phyloP scores from a whole-genome alignment of 306 rosid species.

The Prunus mume region DNA sequence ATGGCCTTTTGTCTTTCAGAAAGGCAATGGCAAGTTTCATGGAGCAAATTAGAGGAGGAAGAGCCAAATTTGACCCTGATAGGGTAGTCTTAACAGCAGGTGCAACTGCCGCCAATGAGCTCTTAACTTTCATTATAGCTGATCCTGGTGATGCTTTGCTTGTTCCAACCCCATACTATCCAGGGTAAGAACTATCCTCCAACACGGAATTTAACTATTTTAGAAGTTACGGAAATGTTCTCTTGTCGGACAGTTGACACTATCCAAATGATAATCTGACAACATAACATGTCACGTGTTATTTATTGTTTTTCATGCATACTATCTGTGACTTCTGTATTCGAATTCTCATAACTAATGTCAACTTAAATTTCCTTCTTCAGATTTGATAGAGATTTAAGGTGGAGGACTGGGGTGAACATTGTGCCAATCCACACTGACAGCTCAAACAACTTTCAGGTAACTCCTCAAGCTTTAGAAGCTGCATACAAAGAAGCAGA shows the following conservation, averaged over 20 bases:
- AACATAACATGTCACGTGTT: not conserved
- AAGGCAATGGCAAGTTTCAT: constrained; percentile 91
- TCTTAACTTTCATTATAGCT: constrained; percentile 79
- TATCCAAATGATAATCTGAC: not conserved
- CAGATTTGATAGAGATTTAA: constrained; percentile 93
- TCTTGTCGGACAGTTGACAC: not conserved
- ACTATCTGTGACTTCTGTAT: not conserved
- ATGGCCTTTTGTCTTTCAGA: constrained; percentile 74
- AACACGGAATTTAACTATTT: not conserved
- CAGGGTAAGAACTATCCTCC: constrained; percentile 52
- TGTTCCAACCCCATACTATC: constrained; percentile 92
- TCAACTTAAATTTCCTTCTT: not conserved
- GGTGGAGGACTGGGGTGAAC: constrained; percentile 93
- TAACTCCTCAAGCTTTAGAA: constrained; percentile 67
- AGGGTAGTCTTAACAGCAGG: constrained; percentile 91
- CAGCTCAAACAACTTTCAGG: constrained; percentile 79
- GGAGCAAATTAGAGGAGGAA: constrained; percentile 73
- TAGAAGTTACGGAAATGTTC: not conserved
- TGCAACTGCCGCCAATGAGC: constrained; percentile 95
- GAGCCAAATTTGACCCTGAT: constrained; percentile 62
- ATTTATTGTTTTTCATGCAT: not conserved
- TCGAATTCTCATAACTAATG: not conserved
- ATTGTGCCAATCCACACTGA: constrained; percentile 79
- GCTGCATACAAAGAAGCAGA: constrained; percentile 59
- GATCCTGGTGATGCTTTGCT: constrained; percentile 89